phyloP scores from a whole-genome alignment of 352 stramenopile genomes.

The Phytophthora crassamura region DNA sequence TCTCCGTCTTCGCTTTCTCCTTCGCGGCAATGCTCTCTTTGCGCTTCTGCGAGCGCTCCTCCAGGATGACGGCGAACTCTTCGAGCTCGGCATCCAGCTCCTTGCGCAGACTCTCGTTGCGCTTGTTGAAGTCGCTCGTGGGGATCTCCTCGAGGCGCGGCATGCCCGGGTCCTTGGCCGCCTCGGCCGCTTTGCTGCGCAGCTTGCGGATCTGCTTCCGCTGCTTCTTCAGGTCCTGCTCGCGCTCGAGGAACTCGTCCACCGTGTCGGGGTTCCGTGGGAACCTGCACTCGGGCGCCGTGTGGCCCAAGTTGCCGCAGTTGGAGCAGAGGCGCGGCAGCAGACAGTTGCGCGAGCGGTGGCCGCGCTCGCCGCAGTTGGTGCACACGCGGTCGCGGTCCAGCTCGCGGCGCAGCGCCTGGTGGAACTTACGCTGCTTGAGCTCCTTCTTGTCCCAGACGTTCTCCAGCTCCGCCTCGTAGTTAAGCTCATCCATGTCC shows the following conservation, averaged over 20 bases:
- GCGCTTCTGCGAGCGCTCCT: slow-evolving; percentile 20
- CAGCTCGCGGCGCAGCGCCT: slow-evolving; percentile 59
- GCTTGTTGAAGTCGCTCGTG: slow-evolving; percentile 46
- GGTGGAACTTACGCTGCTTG: slow-evolving; percentile 69
- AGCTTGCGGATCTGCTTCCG: slow-evolving; percentile 28
- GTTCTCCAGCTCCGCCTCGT: slow-evolving; percentile 70
- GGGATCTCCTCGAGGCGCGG: slow-evolving; percentile 22
- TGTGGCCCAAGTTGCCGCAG: slow-evolving; percentile 77
- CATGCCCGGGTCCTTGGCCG: slow-evolving; percentile 17
- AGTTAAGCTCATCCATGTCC: slow-evolving; percentile 67
- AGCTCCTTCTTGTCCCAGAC: slow-evolving; percentile 43
- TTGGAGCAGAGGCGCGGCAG: slow-evolving; percentile 81
- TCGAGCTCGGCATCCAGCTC: slow-evolving; percentile 73
- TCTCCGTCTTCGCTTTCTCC: slow-evolving; percentile 23
- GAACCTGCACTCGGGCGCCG: slow-evolving; percentile 54
- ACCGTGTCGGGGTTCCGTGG: slow-evolving; percentile 30
- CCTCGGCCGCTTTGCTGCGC: slow-evolving; percentile 20
- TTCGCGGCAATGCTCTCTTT: slow-evolving; percentile 9
- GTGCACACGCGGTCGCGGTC: slow-evolving; percentile 72
- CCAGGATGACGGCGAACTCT: slow-evolving; percentile 53
- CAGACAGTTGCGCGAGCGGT: slow-evolving; percentile 73
- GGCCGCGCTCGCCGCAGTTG: slow-evolving; percentile 81
- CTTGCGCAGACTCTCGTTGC: slow-evolving; percentile 57
- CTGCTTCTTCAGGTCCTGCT: slow-evolving; percentile 28
- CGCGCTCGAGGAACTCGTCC: slow-evolving; percentile 36